phyloP scores from a whole-genome alignment of 768 basidiomycete species.

The Hericium rajendrae region DNA sequence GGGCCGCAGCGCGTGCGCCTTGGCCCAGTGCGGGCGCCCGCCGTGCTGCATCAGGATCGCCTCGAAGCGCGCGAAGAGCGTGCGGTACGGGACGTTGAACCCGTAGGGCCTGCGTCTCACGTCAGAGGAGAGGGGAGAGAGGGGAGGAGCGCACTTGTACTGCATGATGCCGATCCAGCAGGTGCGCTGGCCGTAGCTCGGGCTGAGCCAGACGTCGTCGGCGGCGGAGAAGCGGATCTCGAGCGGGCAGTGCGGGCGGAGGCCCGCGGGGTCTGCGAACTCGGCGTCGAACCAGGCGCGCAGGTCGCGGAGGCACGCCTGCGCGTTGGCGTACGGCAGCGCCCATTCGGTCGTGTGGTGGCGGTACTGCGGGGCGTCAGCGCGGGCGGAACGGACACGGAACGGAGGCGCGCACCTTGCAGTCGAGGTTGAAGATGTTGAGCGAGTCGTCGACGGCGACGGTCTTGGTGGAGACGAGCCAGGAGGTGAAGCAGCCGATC shows the following conservation, averaged over 20 bases:
- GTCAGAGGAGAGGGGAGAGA: not conserved
- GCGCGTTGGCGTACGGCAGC: slow-evolving; percentile 62
- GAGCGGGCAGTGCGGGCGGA: slow-evolving; percentile 85
- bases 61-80: slow-evolving; percentile 71
- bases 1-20: slow-evolving; percentile 70
- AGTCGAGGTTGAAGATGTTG: slow-evolving; percentile 88
- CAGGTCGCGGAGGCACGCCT: slow-evolving; percentile 61
- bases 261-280: slow-evolving; percentile 53
- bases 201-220: slow-evolving; percentile 94
- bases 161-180: slow-evolving; percentile 98
- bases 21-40: slow-evolving; percentile 95
- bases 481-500: slow-evolving; percentile 55
- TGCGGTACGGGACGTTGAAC: slow-evolving; percentile 69
- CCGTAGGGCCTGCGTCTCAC: slow-evolving; percentile 63
- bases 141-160: slow-evolving; percentile 61
- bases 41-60: slow-evolving; percentile 53
- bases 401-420: slow-evolving; percentile 48
- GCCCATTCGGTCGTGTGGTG: slow-evolving; percentile 97
- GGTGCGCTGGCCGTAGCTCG: slow-evolving; percentile 66
- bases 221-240: slow-evolving; percentile 83
- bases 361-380: slow-evolving; percentile 46
- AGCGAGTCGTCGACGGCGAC: slow-evolving; percentile 69
- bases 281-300: slow-evolving; percentile 64
- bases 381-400: slow-evolving; percentile 1
- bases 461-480: slow-evolving; percentile 49